A percentile compares a stretch with the other conserved stretches of the same genome.
phyloP scores from a whole-genome alignment of 2,329 filamentous ascomycete species.

The Phoma herbarum region DNA sequence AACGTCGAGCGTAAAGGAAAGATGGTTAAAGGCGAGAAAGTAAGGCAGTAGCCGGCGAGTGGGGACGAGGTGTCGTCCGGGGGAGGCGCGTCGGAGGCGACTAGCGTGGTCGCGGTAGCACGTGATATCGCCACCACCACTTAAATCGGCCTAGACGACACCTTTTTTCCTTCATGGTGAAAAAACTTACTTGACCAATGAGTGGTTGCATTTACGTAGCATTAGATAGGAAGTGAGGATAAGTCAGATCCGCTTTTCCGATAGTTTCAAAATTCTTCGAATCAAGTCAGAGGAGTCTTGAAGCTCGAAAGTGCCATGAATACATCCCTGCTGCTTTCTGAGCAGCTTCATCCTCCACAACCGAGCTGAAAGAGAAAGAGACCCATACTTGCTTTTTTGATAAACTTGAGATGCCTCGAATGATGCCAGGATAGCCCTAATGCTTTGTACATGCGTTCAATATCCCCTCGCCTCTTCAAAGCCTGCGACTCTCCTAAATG shows the following conservation, averaged over 20 bases:
- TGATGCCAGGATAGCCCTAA: background rate
- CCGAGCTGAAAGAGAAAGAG: background rate
- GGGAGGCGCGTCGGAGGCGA: conserved; percentile 27
- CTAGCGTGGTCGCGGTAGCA: conserved; percentile 34
- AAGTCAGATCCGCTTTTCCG: background rate
- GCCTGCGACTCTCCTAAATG: background rate
- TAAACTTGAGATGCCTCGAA: background rate
- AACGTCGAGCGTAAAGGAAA: background rate
- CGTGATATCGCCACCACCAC: conserved; percentile 34
- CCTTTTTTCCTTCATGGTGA: conserved; percentile 6
- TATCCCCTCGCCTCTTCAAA: background rate
- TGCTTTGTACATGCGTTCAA: background rate
- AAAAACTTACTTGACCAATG: background rate
- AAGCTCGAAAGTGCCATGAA: background rate
- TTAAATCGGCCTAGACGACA: conserved; percentile 11
- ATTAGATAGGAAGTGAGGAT: background rate
- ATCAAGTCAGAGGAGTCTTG: background rate
- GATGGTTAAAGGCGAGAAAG: conserved; percentile 6
- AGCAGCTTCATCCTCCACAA: background rate
- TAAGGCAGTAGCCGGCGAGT: conserved; percentile 10
- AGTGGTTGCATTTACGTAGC: background rate
- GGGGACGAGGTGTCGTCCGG: conserved; percentile 18
- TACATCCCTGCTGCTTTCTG: background rate
- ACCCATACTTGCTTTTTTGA: conserved; percentile 1
- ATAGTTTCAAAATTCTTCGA: background rate